phyloP scores from a whole-genome alignment of 768 basidiomycete species.

The Amanita phalloides region DNA sequence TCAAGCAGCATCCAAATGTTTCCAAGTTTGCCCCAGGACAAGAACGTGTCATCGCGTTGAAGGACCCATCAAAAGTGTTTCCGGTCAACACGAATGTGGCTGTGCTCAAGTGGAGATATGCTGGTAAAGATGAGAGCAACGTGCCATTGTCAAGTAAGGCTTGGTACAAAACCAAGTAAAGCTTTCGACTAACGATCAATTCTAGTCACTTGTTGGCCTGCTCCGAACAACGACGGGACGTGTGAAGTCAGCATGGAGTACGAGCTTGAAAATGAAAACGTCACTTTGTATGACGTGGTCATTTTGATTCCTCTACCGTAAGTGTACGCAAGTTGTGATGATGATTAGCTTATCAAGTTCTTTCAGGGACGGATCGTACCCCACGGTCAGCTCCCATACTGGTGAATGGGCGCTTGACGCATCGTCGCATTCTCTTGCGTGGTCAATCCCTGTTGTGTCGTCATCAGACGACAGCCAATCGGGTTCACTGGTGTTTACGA shows the following conservation, averaged over 20 bases:
- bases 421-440: conserved; percentile 71
- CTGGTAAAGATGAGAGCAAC: conserved; percentile 82
- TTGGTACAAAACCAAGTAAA: not conserved
- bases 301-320: conserved; percentile 93
- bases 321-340: conserved; percentile 19
- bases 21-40: conserved; percentile 69
- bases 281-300: conserved; percentile 74
- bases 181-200: not conserved
- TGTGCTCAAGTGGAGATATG: conserved; percentile 89
- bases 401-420: conserved; percentile 81
- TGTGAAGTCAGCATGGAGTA: conserved; percentile 96
- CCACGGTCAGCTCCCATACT: conserved; percentile 65
- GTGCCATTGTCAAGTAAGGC: conserved; percentile 84
- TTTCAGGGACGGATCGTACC: conserved; percentile 68
- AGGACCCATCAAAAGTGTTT: conserved; percentile 75
- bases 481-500: conserved; percentile 86
- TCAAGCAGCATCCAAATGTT: conserved; percentile 96
- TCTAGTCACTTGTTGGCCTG: conserved; percentile 94
- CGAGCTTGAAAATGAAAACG: conserved; percentile 79
- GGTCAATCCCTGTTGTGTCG: conserved; percentile 68
- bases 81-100: conserved; percentile 80
- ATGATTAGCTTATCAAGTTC: not conserved
- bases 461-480: conserved; percentile 47
- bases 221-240: conserved; percentile 83
- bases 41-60: conserved; percentile 61